Base-by-base conservation (phyloP, 208 protist species). In the Acanthamoeba castellanii region DNA sequence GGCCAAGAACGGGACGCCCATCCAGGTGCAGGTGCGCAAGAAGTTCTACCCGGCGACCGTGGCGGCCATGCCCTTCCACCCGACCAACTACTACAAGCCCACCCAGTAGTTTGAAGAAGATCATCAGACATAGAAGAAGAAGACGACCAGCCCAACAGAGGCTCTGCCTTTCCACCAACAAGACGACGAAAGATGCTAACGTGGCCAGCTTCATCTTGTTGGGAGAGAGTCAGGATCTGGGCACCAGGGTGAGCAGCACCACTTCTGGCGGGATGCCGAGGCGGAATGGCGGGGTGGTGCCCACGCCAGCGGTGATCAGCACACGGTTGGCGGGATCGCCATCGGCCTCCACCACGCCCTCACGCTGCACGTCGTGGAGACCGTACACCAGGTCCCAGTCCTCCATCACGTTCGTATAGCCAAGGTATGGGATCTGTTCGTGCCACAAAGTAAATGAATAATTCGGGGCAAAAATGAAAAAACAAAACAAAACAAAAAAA, bases 41-140 rank as follows among this genome's bases (percentile, higher is more conserved):
- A 98, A 98, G 91, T 96, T 95, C 64, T 95, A 98, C 70, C 76
- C 81, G 6, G 98, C 97, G 5, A 97, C 96, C 68, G 96, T 99
- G 42, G 95, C 96, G 9, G 97, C 97, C 85, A 98, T 99, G 95
- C 99, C 99, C 32, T 99, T 99, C 95, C 98, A 99, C 76, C 91
- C 92, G 16, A 74, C 76, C 47, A 92, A 94, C 87, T 99, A 98
- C 96, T 95, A 95, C 94, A 95, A 95, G 55, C 90, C 90, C 72
- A 42, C 68, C 57, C 64, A 72, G 64, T 72, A 72, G 64, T 4
- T 52, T 52, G 47, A 52, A 52, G 47, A 14, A 52, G 47, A 52
- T n/a, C n/a, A n/a, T n/a, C n/a, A n/a, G n/a, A n/a, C n/a, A n/a
- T n/a, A n/a, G n/a, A n/a, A n/a, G n/a, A n/a, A n/a, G n/a, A n/a